phyloP scores from a whole-genome alignment of 2,329 filamentous ascomycete species.

The Pseudogymnoascus sp. region DNA sequence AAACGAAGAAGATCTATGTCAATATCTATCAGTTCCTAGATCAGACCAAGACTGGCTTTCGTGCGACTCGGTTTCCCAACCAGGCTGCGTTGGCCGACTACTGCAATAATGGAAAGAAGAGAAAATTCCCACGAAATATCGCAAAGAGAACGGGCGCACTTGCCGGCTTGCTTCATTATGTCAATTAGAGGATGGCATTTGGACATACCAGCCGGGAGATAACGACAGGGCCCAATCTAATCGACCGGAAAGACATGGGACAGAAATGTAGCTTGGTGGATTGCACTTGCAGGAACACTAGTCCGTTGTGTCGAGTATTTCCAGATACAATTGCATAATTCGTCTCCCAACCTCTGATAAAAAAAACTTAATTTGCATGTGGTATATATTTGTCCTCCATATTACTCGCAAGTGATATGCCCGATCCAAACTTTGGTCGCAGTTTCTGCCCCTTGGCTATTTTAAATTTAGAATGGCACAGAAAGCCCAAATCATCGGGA shows the following conservation, averaged over 20 bases:
- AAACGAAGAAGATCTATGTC: slow-evolving; percentile 34
- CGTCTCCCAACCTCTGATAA: not conserved
- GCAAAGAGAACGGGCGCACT: not conserved
- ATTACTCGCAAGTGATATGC: not conserved
- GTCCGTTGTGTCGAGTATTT: not conserved
- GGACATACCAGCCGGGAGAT: not conserved
- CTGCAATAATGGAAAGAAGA: not conserved
- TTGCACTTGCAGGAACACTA: not conserved
- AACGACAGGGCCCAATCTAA: not conserved
- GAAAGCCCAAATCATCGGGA: not conserved
- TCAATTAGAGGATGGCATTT: not conserved
- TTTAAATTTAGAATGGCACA: not conserved
- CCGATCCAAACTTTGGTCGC: not conserved
- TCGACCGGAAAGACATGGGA: not conserved
- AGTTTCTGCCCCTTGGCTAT: not conserved
- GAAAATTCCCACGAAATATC: not conserved
- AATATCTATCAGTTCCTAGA: slow-evolving; percentile 43
- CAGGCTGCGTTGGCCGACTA: not conserved
- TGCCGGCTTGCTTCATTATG: not conserved
- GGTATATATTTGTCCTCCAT: not conserved
- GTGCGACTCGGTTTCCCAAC: not conserved
- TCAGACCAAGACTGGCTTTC: slow-evolving; percentile 22
- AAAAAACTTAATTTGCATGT: not conserved
- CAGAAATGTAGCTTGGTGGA: not conserved
- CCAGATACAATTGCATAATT: not conserved